Base-by-base conservation (phyloP, 148 eudicot genomes). In the Rhododendron ferrugineum region DNA sequence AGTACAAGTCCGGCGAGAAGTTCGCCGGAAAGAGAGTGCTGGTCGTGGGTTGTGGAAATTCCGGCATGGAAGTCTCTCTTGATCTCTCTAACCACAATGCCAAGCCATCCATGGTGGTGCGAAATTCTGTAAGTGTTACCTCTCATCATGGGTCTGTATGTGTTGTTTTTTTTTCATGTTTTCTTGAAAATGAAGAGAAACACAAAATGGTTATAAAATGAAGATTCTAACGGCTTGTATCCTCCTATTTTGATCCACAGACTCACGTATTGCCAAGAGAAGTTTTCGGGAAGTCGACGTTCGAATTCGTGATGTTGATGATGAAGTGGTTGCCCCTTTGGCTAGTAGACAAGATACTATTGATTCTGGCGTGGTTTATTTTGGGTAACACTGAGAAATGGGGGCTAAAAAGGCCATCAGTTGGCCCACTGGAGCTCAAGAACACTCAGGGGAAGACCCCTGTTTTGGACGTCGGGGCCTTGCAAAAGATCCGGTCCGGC, bases 31-130 rank as follows among this genome's bases (percentile, higher is more conserved):
- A 94, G 83, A 85, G 81, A 20, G 98, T 96, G 1, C 87, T 96
- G 20, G 99, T 96, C 3, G 99, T 96, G 22, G 99, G 99, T 7
- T 96, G 98, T 78, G 98, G 99, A 0, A 96, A 96, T 85, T 96
- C 99, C 5, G 99, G 98, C 70, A 96, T 96, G 99, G 99, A 96
- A 32, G 91, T 96, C 36, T 93, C 95, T 42, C 96, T 96, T n/a
- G 99, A 96, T 85, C 93, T 96, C 56, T 90, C 88, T 40, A 93
- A 94, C 89, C 92, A 96, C 82, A 90, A 92, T 89, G 98, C 98
- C 5, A 66, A 88, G 60, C 96, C 99, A 0, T 90, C 92, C 6
- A 84, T 96, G 89, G 98, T 96, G 22, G 94, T 93, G 54, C 90
- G 99, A 20, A 93, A 91, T 91, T 91, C 99, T 90, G 99, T 94